Evolutionary conservation across 1,139 yeast species (phyloP), one percentile per base, ranked within the genome.

Genomic region (Groenewaldozyma auringiensis): DNA sequence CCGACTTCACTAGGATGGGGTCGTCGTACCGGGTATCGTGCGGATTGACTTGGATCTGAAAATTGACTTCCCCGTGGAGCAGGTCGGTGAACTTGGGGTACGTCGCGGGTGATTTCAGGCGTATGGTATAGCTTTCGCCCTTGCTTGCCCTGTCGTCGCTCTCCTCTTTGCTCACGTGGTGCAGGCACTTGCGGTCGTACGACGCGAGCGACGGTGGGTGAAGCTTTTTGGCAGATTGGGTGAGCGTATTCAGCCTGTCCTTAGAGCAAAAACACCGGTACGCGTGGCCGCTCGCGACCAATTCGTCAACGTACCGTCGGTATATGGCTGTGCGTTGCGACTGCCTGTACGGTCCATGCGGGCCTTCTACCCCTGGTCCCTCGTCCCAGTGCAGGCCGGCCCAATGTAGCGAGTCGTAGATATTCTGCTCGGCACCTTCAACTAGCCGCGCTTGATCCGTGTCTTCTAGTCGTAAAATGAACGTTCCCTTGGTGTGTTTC

Each of bases 151-250:
- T 57, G 4, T 42, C 45, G 3, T 64, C 63, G 14, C 76, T 66
- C 49, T 77, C 77, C 37, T 68, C 73, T 4, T 51, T 49, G 1
- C 71, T 47, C 18, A 75, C 54, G 51, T 69, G 71, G 53, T 71
- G 72, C 14, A 63, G 57, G 61, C 98, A 92, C 53, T 81, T 76
- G 46, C 98, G 72, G 62, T 92, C 98, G 59, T 92, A 92, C 0
- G 95, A 83, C 1, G 86, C 96, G 34, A 89, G 82, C 0, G 96
- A 86, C 3, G 96, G 96, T 0, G 96, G 96, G 52, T 78, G 78
- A 43, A 88, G 64, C 47, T 70, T 67, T 61, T 76, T 75, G 0
- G 97, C 96, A 2, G 89, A 76, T 41, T 78, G 82, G 46, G 94
- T 67, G 37, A 92, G 67, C 1, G 68, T 64, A 43, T 74, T 76